A percentile compares a stretch with the other conserved stretches of the same genome.
phyloP scores from a whole-genome alignment of 192 early-diverging fungal genomes.

The Pecoramyces ruminantium region DNA sequence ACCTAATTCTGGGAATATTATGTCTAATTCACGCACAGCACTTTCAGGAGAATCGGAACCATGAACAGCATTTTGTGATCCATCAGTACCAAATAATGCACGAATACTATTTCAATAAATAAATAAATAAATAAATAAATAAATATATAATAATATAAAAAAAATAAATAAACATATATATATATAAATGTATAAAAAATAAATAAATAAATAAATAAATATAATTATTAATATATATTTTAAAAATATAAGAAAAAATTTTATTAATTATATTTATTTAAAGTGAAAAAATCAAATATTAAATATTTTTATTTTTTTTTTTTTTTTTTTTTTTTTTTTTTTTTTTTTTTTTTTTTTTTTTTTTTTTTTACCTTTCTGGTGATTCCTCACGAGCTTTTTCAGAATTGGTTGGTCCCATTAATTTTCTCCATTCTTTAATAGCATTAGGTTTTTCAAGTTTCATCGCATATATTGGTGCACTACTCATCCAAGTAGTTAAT shows the following conservation, averaged over 20 bases:
- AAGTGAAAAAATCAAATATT: too few species aligned
- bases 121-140: too few species aligned
- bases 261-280: too few species aligned
- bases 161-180: too few species aligned
- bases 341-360: too few species aligned
- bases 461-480: background rate
- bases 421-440: background rate
- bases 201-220: too few species aligned
- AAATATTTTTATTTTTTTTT: too few species aligned
- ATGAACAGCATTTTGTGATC: conserved; percentile 29
- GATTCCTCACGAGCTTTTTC: background rate
- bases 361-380: background rate
- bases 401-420: conserved; percentile 1
- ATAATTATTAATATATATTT: too few species aligned
- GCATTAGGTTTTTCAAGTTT: background rate
- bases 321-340: too few species aligned
- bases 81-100: conserved; percentile 20
- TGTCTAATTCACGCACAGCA: conserved; percentile 19
- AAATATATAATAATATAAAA: too few species aligned
- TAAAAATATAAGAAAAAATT: too few species aligned
- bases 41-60: conserved; percentile 29
- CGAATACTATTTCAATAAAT: conserved; percentile 11
- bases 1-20: conserved; percentile 13
- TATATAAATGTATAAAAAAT: too few species aligned
- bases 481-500: conserved; percentile 1